These are phyloP conservation scores for Rhizopus microsporus DNA, from an alignment of 371 early-diverging fungal genomes.

Conservation along the genomic window DNA sequence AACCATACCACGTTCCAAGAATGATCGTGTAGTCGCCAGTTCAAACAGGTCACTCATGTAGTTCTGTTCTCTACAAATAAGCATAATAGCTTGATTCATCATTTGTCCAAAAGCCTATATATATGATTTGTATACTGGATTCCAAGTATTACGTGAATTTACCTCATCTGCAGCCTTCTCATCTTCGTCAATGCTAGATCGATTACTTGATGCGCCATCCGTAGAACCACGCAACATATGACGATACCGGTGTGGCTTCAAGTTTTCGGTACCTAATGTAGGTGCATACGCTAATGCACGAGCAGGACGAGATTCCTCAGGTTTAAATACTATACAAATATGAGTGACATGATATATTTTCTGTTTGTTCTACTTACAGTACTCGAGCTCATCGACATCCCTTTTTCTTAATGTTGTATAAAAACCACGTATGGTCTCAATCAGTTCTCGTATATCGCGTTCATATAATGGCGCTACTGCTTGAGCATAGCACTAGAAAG, in stretches of 20 bases:
- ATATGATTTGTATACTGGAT: not conserved
- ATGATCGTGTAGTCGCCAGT: conserved; percentile 41
- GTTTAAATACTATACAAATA: conserved; percentile 37
- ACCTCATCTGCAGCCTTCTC: conserved; percentile 49
- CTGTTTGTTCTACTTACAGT: conserved; percentile 29
- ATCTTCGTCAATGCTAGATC: conserved; percentile 46
- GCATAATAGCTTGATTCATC: conserved; percentile 47
- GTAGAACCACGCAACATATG: conserved; percentile 52
- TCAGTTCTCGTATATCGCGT: conserved; percentile 48
- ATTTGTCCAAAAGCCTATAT: conserved; percentile 54
- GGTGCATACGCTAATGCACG: conserved; percentile 50
- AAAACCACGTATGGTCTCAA: conserved; percentile 36
- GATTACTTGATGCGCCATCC: conserved; percentile 32
- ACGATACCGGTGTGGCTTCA: conserved; percentile 40
- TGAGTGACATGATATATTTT: not conserved
- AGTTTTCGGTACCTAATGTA: conserved; percentile 36
- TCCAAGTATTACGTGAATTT: conserved; percentile 8
- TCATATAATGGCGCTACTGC: conserved; percentile 51
- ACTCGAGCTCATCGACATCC: conserved; percentile 50
- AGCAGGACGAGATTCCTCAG: conserved; percentile 51
- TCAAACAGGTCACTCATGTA: conserved; percentile 82
- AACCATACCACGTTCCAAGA: conserved; percentile 47
- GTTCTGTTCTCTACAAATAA: conserved; percentile 75
- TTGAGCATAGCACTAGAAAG: conserved; percentile 45
- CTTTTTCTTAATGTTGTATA: conserved; percentile 44